phyloP scores from a whole-genome alignment of 306 rosid species.

The Ziziphus jujuba region DNA sequence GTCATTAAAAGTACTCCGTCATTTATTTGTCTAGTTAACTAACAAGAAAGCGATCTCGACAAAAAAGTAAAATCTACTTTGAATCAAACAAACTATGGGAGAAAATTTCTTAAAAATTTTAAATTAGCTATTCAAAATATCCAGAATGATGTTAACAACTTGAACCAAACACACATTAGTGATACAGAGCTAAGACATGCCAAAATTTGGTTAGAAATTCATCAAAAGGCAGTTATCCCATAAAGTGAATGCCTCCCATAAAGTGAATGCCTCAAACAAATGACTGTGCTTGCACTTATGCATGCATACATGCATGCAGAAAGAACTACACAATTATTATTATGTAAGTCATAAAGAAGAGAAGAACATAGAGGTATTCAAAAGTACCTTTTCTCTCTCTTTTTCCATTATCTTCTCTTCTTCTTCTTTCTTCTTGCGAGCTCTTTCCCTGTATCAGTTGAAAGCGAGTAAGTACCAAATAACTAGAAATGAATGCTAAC shows the following conservation, averaged over 20 bases:
- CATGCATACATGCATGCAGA: neutral
- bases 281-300: neutral
- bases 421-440: constrained; percentile 99
- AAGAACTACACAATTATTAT: neutral
- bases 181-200: neutral
- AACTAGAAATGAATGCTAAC: neutral
- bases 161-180: neutral
- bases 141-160: neutral
- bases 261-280: neutral
- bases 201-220: neutral
- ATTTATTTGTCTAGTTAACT: neutral
- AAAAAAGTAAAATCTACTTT: neutral
- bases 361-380: constrained; percentile 22
- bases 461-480: constrained; percentile 7
- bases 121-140: neutral
- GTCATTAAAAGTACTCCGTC: neutral
- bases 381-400: constrained; percentile 84
- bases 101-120: neutral
- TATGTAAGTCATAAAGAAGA: constrained; percentile 2
- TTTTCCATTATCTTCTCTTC: constrained; percentile 81
- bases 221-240: neutral
- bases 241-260: neutral
- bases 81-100: neutral
- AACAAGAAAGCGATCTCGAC: neutral
- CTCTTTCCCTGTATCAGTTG: constrained; percentile 69